Percentiles rank a stretch among this genome's conserved stretches.
These are phyloP conservation scores for Melampsora occidentalis DNA, from an alignment of 1,284 basidiomycete species.

Conservation along the genomic window DNA sequence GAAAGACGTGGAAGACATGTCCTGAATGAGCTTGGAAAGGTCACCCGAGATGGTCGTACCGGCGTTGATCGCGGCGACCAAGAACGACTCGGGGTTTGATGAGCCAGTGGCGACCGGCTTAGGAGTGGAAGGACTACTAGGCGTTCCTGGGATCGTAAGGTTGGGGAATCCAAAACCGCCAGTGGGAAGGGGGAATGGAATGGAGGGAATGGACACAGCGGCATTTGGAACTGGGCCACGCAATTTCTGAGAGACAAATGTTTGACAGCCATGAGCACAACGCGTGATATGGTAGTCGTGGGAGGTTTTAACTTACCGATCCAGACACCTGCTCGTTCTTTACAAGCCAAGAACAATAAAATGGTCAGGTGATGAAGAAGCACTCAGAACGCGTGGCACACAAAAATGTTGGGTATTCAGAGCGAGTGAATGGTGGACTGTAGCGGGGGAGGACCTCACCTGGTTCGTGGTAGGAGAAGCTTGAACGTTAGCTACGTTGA, in stretches of 20 bases:
- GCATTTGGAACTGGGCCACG: not conserved
- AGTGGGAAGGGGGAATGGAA: not conserved
- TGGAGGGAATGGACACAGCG: not conserved
- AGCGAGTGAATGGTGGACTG: too few relatives aligned
- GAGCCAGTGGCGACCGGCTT: not conserved
- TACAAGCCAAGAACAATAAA: too few relatives aligned
- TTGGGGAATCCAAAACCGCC: not conserved
- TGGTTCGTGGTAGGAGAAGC: not conserved
- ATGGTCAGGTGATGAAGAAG: too few relatives aligned
- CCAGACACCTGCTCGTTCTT: too few relatives aligned
- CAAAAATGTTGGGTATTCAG: too few relatives aligned
- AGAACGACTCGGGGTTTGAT: not conserved
- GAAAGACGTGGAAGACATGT: not conserved
- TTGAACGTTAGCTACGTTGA: not conserved
- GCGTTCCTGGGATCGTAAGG: not conserved
- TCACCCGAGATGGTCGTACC: not conserved
- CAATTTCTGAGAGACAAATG: too few relatives aligned
- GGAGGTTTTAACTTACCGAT: too few relatives aligned
- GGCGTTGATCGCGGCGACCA: conserved; percentile 3
- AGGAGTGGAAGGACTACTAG: not conserved
- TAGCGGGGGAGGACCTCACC: too few relatives aligned
- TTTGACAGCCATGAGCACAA: too few relatives aligned
- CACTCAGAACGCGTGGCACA: too few relatives aligned
- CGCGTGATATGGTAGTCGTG: too few relatives aligned
- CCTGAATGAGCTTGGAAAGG: not conserved